phyloP scores from a whole-genome alignment of 805 yeast species.

The Debaryomyces prosopidis region DNA sequence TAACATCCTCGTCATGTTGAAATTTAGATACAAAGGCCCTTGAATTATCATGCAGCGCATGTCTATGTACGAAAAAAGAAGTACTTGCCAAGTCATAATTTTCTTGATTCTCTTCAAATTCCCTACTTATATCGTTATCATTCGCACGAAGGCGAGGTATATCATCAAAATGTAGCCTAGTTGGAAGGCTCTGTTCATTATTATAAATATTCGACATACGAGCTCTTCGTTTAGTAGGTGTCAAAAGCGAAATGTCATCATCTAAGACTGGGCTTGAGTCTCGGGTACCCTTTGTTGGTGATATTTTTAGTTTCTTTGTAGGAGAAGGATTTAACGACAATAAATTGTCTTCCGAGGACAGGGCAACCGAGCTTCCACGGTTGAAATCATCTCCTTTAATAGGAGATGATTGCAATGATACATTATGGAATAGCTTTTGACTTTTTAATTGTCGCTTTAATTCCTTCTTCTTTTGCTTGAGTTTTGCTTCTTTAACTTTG shows the following conservation, averaged over 20 bases:
- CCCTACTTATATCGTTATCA: no score
- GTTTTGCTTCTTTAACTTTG: slow-evolving; percentile 8
- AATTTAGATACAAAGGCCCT: neutral
- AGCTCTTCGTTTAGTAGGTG: slow-evolving; percentile 1
- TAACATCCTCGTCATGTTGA: neutral
- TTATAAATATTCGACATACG: neutral
- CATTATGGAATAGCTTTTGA: slow-evolving; percentile 13
- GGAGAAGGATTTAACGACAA: slow-evolving; percentile 30
- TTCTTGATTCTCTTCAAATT: no score
- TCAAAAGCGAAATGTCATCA: neutral
- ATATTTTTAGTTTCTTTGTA: slow-evolving; percentile 19
- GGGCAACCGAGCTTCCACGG: neutral
- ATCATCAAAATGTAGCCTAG: neutral
- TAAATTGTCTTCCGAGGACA: slow-evolving; percentile 21
- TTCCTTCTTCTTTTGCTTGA: slow-evolving; percentile 10
- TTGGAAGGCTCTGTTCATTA: neutral
- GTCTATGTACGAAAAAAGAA: neutral
- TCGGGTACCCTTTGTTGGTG: slow-evolving; percentile 1
- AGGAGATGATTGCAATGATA: slow-evolving; percentile 5
- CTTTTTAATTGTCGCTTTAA: slow-evolving; percentile 18
- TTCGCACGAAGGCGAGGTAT: neutral
- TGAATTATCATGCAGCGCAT: neutral
- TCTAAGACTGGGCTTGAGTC: slow-evolving; percentile 1
- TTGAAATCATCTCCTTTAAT: slow-evolving; percentile 1
- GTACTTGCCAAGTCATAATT: neutral